These are phyloP conservation scores for Pelargonium cotyledonis DNA, from an alignment of 441 rosid species.

Conservation along the genomic window DNA sequence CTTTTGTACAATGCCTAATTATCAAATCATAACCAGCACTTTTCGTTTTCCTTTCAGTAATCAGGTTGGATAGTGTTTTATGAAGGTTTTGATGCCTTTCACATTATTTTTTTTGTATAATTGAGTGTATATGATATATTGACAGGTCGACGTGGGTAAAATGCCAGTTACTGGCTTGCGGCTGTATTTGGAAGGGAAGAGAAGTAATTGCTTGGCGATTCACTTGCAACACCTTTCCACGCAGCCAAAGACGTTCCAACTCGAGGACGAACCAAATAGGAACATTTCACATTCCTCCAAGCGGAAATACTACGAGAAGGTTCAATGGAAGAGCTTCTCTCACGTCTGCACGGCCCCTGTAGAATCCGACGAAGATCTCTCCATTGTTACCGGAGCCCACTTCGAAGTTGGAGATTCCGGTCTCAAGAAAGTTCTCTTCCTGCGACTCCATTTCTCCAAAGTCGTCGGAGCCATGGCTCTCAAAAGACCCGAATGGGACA, in stretches of 20 bases:
- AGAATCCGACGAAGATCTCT: constrained; percentile 67
- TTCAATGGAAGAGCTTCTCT: constrained; percentile 88
- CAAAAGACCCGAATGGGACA: constrained; percentile 83
- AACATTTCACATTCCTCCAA: constrained; percentile 44
- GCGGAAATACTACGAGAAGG: constrained; percentile 78
- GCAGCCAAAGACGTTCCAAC: constrained; percentile 73
- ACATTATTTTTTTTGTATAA: too few species aligned
- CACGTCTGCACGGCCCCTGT: constrained; percentile 88
- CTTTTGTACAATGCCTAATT: not conserved
- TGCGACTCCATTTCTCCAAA: constrained; percentile 67
- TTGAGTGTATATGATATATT: not conserved
- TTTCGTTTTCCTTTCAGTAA: not conserved
- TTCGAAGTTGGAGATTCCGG: constrained; percentile 73
- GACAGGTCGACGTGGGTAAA: constrained; percentile 88
- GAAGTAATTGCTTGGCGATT: constrained; percentile 74
- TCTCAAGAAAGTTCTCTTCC: constrained; percentile 70
- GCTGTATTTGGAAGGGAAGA: constrained; percentile 83
- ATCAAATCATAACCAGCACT: not conserved
- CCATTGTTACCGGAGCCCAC: constrained; percentile 85
- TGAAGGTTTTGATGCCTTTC: too few species aligned
- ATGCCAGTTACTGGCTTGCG: constrained; percentile 93
- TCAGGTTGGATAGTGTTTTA: not conserved
- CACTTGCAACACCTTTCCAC: constrained; percentile 95
- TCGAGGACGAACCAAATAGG: constrained; percentile 56
- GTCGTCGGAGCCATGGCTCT: constrained; percentile 48